Evolutionary conservation across 495 filamentous ascomycete species (phyloP).

Genomic region (Penicillium bovifimosum): DNA sequence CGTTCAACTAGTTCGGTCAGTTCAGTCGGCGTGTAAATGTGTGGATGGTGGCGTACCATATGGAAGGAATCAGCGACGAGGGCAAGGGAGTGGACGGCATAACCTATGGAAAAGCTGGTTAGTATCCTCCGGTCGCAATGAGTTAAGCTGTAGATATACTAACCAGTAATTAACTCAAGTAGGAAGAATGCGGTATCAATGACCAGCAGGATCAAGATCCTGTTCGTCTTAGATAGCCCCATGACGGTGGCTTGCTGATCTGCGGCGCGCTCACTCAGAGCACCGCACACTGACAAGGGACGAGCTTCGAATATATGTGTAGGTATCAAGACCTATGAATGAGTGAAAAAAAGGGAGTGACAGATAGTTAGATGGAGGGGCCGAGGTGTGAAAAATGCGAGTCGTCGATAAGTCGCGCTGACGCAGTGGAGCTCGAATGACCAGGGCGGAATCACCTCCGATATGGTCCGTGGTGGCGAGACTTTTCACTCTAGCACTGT

Average conservation of each 20-base stretch:
- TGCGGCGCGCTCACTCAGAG: slow-evolving; percentile 26
- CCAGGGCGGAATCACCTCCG: slow-evolving; percentile 16
- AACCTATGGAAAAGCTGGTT: slow-evolving; percentile 44
- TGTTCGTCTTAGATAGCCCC: slow-evolving; percentile 86
- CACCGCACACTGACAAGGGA: slow-evolving; percentile 6
- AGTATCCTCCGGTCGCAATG: slow-evolving; percentile 1
- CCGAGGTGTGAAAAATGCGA: neutral
- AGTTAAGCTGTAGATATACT: slow-evolving; percentile 4
- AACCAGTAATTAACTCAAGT: slow-evolving; percentile 75
- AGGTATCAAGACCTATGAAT: neutral
- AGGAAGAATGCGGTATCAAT: slow-evolving; percentile 90
- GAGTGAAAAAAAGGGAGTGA: neutral
- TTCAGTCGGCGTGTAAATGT: neutral
- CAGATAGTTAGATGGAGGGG: slow-evolving; percentile 1
- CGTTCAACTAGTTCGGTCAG: slow-evolving; percentile 59
- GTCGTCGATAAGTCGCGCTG: neutral
- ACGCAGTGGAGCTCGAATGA: slow-evolving; percentile 7
- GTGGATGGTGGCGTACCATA: slow-evolving; percentile 58
- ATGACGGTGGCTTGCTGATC: slow-evolving; percentile 40
- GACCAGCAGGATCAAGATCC: slow-evolving; percentile 86
- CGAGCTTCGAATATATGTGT: neutral
- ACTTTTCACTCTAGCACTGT: neutral
- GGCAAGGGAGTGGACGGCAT: slow-evolving; percentile 82
- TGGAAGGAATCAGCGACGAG: slow-evolving; percentile 96
- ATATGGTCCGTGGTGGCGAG: slow-evolving; percentile 16